phyloP scores from a whole-genome alignment of 495 filamentous ascomycete species.

The Wilcoxina mikolae region DNA sequence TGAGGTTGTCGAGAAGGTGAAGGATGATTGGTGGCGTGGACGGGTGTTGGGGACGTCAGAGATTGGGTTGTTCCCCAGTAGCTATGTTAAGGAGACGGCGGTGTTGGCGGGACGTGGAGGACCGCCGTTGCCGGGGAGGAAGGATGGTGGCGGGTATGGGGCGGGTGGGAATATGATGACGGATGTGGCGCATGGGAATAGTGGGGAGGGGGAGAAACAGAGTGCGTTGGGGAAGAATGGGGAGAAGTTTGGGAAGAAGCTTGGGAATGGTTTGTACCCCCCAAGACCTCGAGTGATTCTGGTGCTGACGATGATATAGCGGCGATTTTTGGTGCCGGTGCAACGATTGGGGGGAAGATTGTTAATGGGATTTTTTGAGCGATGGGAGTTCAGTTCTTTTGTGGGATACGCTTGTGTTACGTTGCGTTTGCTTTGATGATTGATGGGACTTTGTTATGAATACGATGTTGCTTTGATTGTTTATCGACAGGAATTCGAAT shows the following conservation, averaged over 20 bases:
- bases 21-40: slow-evolving; percentile 93
- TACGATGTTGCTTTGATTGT: too few species aligned
- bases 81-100: slow-evolving; percentile 51
- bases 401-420: too few species aligned
- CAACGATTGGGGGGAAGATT: slow-evolving; percentile 79
- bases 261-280: slow-evolving; percentile 40
- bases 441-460: too few species aligned
- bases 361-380: slow-evolving; percentile 80
- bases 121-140: slow-evolving; percentile 14
- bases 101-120: slow-evolving; percentile 24
- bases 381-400: too few species aligned
- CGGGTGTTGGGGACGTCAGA: slow-evolving; percentile 58
- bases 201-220: slow-evolving; percentile 26
- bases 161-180: slow-evolving; percentile 27
- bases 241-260: slow-evolving; percentile 66
- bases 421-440: neutral
- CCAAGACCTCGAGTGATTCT: neutral
- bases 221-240: slow-evolving; percentile 41
- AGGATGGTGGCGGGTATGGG: slow-evolving; percentile 7
- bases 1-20: slow-evolving; percentile 76
- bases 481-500: too few species aligned
- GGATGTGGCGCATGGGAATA: slow-evolving; percentile 19
- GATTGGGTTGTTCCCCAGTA: slow-evolving; percentile 82
- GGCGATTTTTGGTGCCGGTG: slow-evolving; percentile 59
- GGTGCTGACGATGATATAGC: slow-evolving; percentile 13